Conservation (phyloP, 495 filamentous ascomycete genomes). For the Aspergillus panamensis region DNA sequence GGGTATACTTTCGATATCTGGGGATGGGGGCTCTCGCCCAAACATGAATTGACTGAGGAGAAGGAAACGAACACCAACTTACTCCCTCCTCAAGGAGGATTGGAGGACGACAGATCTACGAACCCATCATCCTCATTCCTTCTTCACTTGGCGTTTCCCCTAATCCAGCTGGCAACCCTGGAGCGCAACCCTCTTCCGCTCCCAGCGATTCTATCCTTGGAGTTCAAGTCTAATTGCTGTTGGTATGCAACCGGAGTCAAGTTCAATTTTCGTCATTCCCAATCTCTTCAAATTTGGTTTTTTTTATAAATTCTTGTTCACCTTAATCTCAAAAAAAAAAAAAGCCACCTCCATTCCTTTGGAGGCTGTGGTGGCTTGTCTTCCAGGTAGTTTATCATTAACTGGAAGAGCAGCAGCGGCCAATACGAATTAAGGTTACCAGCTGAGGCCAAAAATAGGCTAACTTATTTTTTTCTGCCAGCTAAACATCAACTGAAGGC, state of each 20-base stretch:
- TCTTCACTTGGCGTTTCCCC: neutral
- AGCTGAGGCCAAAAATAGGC: constrained; percentile 7
- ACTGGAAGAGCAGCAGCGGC: neutral
- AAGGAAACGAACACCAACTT: too few species aligned
- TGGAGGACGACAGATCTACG: neutral
- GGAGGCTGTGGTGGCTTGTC: constrained; percentile 9
- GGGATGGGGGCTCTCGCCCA: neutral
- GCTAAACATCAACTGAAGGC: constrained; percentile 7
- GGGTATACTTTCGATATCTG: neutral
- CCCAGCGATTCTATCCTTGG: neutral
- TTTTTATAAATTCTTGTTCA: neutral
- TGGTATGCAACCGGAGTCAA: neutral
- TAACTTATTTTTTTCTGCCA: constrained; percentile 21
- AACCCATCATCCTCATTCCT: neutral
- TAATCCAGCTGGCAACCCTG: neutral
- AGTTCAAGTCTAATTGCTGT: neutral
- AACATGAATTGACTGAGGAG: too few species aligned
- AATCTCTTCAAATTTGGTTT: neutral
- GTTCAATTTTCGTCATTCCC: neutral
- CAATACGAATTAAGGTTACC: constrained; percentile 9
- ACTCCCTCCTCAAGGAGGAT: neutral
- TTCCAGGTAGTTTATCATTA: neutral
- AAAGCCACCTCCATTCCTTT: neutral
- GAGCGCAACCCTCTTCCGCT: neutral
- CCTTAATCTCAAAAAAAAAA: neutral